These are phyloP conservation scores for Avena sativa DNA, from an alignment of 176 grass and related monocot genomes.

Conservation along the genomic window DNA sequence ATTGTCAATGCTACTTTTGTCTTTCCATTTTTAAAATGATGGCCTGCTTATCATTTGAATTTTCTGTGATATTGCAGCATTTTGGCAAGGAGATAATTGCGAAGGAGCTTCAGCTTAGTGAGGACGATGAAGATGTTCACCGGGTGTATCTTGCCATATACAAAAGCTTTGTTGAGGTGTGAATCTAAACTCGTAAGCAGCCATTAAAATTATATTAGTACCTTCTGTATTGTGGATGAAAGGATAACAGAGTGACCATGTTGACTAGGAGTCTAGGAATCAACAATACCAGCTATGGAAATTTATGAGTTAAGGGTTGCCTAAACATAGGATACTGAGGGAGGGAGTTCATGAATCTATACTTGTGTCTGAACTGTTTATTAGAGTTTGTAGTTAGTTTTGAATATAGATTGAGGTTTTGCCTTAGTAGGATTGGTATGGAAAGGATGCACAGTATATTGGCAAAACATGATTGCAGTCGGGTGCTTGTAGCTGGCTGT, in stretches of 20 bases:
- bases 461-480: not conserved
- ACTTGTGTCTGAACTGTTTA: not conserved
- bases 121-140: conserved; percentile 86
- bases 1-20: not conserved
- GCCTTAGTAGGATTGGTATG: not conserved
- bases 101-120: conserved; percentile 79
- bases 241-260: not conserved
- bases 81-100: conserved; percentile 99
- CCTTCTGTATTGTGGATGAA: not conserved
- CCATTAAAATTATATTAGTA: not conserved
- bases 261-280: not conserved
- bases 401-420: not conserved
- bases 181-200: conserved; percentile 11
- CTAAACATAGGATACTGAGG: not conserved
- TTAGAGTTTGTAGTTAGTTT: not conserved
- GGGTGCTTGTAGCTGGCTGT: not conserved
- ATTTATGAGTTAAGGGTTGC: not conserved
- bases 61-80: conserved; percentile 57
- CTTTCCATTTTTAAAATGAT: not conserved
- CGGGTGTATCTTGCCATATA: conserved; percentile 87
- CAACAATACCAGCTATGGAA: not conserved
- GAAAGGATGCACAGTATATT: not conserved
- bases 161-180: conserved; percentile 97
- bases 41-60: conserved; percentile 16
- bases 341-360: not conserved